phyloP scores from a whole-genome alignment of 495 filamentous ascomycete genomes.

The Daldinia bambusicola region DNA sequence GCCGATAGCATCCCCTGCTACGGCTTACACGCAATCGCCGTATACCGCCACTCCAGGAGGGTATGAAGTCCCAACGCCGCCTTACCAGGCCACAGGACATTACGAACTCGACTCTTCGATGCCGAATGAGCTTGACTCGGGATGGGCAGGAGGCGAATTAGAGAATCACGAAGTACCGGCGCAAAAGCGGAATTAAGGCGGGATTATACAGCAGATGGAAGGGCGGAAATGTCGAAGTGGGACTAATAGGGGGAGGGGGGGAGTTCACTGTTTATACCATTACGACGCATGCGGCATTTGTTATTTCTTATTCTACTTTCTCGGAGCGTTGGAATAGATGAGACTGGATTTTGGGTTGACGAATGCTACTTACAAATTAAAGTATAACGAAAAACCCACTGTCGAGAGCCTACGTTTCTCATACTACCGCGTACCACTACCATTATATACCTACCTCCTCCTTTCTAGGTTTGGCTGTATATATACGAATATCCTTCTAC shows the following conservation, averaged over 20 bases:
- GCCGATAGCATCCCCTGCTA: constrained; percentile 1
- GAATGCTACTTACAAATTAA: not conserved
- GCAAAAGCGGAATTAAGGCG: not conserved
- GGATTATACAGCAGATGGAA: not conserved
- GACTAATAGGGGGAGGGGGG: not conserved
- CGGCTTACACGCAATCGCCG: constrained; percentile 14
- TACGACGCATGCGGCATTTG: not conserved
- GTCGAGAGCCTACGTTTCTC: not conserved
- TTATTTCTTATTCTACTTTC: no score
- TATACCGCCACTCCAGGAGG: not conserved
- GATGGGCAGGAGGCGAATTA: constrained; percentile 28
- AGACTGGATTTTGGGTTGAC: not conserved
- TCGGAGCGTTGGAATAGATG: no score
- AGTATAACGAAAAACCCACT: not conserved
- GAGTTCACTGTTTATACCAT: not conserved
- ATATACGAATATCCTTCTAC: constrained; percentile 1
- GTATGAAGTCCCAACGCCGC: not conserved
- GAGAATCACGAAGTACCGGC: not conserved
- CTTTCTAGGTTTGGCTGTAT: no score
- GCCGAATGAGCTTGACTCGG: constrained; percentile 29
- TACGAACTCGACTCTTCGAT: constrained; percentile 23
- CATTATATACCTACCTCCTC: no score
- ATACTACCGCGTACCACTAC: not conserved
- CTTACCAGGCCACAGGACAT: constrained; percentile 7
- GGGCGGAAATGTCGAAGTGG: not conserved